Evolutionary conservation across 2,329 filamentous ascomycete species (phyloP).

Genomic region (Drechslerella coelobrocha): DNA sequence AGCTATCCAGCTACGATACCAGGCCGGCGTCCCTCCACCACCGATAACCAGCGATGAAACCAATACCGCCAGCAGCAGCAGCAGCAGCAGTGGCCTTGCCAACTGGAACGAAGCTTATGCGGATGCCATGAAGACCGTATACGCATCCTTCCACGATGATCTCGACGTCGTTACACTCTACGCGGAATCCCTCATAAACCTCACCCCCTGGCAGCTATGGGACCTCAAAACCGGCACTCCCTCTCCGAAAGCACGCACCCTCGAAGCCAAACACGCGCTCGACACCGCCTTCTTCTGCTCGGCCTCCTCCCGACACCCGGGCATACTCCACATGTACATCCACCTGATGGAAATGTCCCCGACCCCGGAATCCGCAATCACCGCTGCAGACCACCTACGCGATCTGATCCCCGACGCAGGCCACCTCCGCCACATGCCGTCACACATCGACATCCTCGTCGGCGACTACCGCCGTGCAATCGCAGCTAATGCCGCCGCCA

Average conservation of each 20-base stretch:
- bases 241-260: constrained; percentile 64
- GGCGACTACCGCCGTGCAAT: constrained; percentile 75
- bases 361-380: constrained; percentile 68
- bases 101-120: constrained; percentile 68
- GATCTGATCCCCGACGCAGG: constrained; percentile 72
- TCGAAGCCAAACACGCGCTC: constrained; percentile 67
- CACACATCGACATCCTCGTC: constrained; percentile 75
- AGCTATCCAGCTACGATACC: constrained; percentile 70
- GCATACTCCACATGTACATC: constrained; percentile 76
- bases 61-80: not conserved
- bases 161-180: constrained; percentile 71
- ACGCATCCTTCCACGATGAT: constrained; percentile 64
- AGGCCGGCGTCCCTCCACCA: constrained; percentile 59
- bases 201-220: constrained; percentile 72
- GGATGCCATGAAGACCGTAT: constrained; percentile 67
- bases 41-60: constrained; percentile 52
- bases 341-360: constrained; percentile 80
- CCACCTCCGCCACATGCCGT: constrained; percentile 78
- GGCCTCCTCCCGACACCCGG: constrained; percentile 67
- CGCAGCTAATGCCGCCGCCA: constrained; percentile 70
- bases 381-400: constrained; percentile 69
- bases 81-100: not conserved
- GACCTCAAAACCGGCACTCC: constrained; percentile 67
- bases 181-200: constrained; percentile 71
- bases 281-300: constrained; percentile 65